Conservation (phyloP, 106 monocot species). For the Allium cepa region DNA sequence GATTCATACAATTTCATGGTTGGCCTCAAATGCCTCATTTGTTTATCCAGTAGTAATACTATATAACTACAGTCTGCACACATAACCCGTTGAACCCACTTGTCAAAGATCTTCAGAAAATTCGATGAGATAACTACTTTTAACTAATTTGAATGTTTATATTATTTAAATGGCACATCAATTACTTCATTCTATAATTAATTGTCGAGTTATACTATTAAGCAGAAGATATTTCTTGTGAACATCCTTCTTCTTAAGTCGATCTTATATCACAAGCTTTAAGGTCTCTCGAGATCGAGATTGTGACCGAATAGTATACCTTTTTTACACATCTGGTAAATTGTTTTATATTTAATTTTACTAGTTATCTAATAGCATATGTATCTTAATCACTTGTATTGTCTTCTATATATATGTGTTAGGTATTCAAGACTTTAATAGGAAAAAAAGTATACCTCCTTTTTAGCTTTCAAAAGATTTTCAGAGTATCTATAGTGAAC, state of each 20-base stretch:
- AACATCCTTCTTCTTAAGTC: not conserved
- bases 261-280: not conserved
- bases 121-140: not conserved
- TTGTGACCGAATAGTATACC: slow-evolving; percentile 5
- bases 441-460: too few relatives aligned
- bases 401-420: slow-evolving; percentile 1
- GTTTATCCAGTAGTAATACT: too few relatives aligned
- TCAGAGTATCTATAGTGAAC: not conserved
- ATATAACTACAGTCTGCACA: too few relatives aligned
- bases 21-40: too few relatives aligned
- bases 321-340: not conserved
- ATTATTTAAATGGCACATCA: slow-evolving; percentile 1
- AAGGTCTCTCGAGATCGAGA: slow-evolving; percentile 6
- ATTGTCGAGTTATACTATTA: not conserved
- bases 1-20: too few relatives aligned
- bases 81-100: not conserved
- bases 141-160: slow-evolving; percentile 1
- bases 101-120: not conserved
- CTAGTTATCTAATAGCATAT: not conserved
- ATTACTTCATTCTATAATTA: not conserved
- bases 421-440: not conserved
- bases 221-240: slow-evolving; percentile 9
- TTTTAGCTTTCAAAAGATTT: not conserved
- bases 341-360: slow-evolving; percentile 2
- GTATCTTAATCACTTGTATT: not conserved